Evolutionary conservation across 2,329 filamentous ascomycete species (phyloP), one percentile per base, ranked within the genome.

Genomic region (Claviceps digitariae): DNA sequence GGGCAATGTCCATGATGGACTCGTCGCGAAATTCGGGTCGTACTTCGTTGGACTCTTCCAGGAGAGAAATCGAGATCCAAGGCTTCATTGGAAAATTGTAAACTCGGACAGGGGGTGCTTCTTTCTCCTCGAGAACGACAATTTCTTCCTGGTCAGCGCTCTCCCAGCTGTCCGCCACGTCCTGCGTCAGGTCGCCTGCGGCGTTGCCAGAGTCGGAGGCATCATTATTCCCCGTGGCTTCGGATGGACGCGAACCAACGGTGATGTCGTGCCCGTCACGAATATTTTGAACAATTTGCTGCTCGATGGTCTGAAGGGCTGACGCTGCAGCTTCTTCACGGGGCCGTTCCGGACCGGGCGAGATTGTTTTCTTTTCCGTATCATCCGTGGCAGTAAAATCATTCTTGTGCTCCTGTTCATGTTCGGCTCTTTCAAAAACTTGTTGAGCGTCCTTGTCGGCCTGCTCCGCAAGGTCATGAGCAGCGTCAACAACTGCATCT

Each of bases 51-150:
- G 76, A 69, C 56, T 75, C 69, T 58, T 79, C 72, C 65, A 81
- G 74, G 61, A 97, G 79, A 13, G 81, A 83, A 64, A 98, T 93
- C 21, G 90, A 86, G 59, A 95, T 90, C 77, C 94, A 98, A 4
- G 93, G 93, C 68, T 86, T 88, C 84, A 98, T 89, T 17, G 93
- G 93, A 67, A 98, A 95, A 68, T 95, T 95, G 73, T 87, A 93
- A 48, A 97, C 90, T 65, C 81, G 84, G 59, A 95, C 82, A 27
- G 82, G 76, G 47, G 76, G 72, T 4, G 79, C 69, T 51, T 81
- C 77, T 55, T 83, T 82, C 59, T 85, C 82, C 66, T 89, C 86
- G 36, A 81, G 78, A 48, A 78, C 74, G 21, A 77, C 74, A 64
- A 81, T 76, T 63, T 82, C 77, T 55, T 86, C 84, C 57, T 84